These are phyloP conservation scores for Xylariales sp. DNA, from an alignment of 2,329 filamentous ascomycete species.

Conservation along the genomic window DNA sequence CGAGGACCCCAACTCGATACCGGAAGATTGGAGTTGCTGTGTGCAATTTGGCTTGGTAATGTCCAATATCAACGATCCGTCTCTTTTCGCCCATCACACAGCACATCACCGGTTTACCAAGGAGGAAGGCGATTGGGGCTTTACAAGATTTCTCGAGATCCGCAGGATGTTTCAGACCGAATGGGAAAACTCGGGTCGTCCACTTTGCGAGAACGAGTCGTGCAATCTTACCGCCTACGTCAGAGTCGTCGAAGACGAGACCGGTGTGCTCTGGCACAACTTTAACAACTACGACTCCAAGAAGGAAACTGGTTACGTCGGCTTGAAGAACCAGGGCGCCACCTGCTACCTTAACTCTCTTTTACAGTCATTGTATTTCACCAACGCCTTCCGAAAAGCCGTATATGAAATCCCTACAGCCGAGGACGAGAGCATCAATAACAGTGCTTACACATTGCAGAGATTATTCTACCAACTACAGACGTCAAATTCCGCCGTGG, in stretches of 20 bases:
- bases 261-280: conserved; percentile 85
- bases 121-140: conserved; percentile 97
- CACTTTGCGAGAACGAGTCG: conserved; percentile 70
- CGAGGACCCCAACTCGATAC: conserved; percentile 64
- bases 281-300: conserved; percentile 98
- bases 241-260: conserved; percentile 79
- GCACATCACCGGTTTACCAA: conserved; percentile 96
- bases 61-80: conserved; percentile 92
- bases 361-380: conserved; percentile 80
- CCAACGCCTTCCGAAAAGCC: conserved; percentile 91
- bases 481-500: conserved; percentile 75
- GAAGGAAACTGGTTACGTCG: conserved; percentile 95
- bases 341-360: conserved; percentile 86
- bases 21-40: conserved; percentile 94
- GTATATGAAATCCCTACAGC: conserved; percentile 97
- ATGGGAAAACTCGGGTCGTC: conserved; percentile 66
- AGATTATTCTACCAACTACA: conserved; percentile 93
- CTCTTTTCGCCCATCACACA: conserved; percentile 70
- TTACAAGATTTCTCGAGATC: conserved; percentile 91
- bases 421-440: conserved; percentile 71
- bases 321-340: conserved; percentile 92
- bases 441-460: conserved; percentile 92
- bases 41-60: conserved; percentile 92
- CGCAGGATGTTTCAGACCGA: conserved; percentile 75
- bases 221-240: conserved; percentile 82